Base-by-base conservation (phyloP, 176 grass and related monocot species). In the Neostapfia colusana region DNA sequence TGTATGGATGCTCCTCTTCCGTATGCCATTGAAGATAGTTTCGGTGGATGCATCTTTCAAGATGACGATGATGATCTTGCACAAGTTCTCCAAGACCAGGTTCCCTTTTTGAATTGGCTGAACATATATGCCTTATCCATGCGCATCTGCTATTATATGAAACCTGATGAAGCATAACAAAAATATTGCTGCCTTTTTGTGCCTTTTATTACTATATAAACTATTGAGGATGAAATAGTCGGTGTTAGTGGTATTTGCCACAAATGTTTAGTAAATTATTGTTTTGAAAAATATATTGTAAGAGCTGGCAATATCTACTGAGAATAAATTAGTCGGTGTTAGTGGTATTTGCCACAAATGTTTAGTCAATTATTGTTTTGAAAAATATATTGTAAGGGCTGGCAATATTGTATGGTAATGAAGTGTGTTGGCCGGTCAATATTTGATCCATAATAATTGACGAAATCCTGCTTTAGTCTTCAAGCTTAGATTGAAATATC, bases 71-170 rank as follows among this genome's bases (percentile, higher is more conserved):
- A 59, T 74, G 84, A 90, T 81, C 82, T 93, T 80, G 95, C 91
- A 46, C 74, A 88, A 53, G 86, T 88, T 73, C 84, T 97, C 72
- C 91, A 93, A 65, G 86, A 93, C 70, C 95, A 97, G 88, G 95
- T 93, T 83, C 3, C 12, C 14, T 65, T 15, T 31, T 55, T 69
- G 26, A 39, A 23, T 78, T 53, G 53, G 39, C 51, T 62, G 80
- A 8, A 10, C 65, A 42, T 31, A 6, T 63, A 65, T 50, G 79
- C 24, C 7, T 9, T 13, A 11, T 12, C 55, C 78, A 9, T 66
- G 14, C 13, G 15, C 66, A 5, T 44, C 14, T 44, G 14, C 46
- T 73, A 12, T 57, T 53, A 60, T 75, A 39, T 57, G 5, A 81
- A 58, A 16, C 8, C 7, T 20, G 7, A 75, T 3, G 18, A 55